Evolutionary conservation across 768 basidiomycete genomes (phyloP).

Genomic region (Roridomyces roridus): DNA sequence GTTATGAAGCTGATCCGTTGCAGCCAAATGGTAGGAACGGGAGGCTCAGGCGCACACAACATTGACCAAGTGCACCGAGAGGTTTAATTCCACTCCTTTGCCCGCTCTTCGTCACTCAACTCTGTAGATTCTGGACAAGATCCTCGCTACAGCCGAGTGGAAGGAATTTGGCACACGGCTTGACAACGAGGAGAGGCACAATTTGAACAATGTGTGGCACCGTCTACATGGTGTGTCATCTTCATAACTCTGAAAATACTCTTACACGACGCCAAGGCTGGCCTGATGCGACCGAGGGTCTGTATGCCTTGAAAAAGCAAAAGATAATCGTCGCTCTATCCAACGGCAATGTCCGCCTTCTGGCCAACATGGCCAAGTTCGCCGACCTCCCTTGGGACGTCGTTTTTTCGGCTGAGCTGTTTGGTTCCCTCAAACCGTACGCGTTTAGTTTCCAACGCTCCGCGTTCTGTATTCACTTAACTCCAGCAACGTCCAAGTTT

Average conservation of each 20-base stretch:
- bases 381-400: conserved; percentile 71
- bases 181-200: conserved; percentile 48
- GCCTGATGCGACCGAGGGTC: conserved; percentile 57
- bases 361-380: conserved; percentile 70
- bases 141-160: conserved; percentile 61
- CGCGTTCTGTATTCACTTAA: not conserved
- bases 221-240: conserved; percentile 49
- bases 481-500: conserved; percentile 55
- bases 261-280: conserved; percentile 47
- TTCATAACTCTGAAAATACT: not conserved
- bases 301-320: conserved; percentile 57
- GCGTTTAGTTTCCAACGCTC: conserved; percentile 33
- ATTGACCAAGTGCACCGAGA: conserved; percentile 62
- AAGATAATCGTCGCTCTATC: conserved; percentile 60
- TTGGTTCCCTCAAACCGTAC: conserved; percentile 70
- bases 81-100: conserved; percentile 34
- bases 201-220: conserved; percentile 65
- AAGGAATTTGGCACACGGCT: conserved; percentile 49
- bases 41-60: conserved; percentile 52
- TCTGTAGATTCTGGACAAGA: conserved; percentile 57
- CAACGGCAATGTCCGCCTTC: conserved; percentile 66
- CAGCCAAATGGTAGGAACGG: conserved; percentile 49
- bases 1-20: not conserved
- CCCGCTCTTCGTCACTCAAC: not conserved
- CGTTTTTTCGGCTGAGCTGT: conserved; percentile 66